Evolutionary conservation across 192 early-diverging fungal genomes (phyloP).

Genomic region (Gamsiella multidivaricata): DNA sequence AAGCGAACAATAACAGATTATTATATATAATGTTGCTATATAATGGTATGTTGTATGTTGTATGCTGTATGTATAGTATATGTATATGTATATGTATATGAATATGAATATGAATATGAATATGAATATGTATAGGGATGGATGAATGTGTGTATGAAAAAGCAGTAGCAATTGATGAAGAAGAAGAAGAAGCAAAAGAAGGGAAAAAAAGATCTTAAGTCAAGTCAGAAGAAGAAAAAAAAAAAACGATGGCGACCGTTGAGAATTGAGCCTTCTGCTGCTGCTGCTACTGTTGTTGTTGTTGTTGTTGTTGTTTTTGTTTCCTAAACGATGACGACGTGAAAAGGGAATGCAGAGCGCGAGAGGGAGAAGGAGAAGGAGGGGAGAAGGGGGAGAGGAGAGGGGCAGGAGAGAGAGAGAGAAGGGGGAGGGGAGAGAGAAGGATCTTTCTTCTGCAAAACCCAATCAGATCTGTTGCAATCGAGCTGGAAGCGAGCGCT

Average conservation of each 20-base stretch:
- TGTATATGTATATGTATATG: too few species aligned
- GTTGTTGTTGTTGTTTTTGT: not conserved
- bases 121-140: too few species aligned
- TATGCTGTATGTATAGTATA: too few species aligned
- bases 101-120: too few species aligned
- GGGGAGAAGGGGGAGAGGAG: not conserved
- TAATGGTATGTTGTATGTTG: too few species aligned
- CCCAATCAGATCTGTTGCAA: not conserved
- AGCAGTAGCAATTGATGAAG: not conserved
- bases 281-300: too few species aligned
- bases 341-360: not conserved
- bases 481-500: too few species aligned
- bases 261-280: too few species aligned
- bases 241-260: not conserved
- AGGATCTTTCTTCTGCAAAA: not conserved
- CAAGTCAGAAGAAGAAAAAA: conserved; percentile 1
- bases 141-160: conserved; percentile 3
- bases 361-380: not conserved
- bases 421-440: not conserved
- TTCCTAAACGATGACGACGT: not conserved
- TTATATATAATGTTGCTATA: not conserved
- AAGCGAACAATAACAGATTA: not conserved
- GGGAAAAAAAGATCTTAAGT: not conserved
- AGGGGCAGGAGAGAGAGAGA: conserved; percentile 3
- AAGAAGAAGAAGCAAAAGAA: not conserved